Evolutionary conservation across 2,329 filamentous ascomycete genomes (phyloP), one percentile per base, ranked within the genome.

Genomic region (Aspergillus alliaceus): DNA sequence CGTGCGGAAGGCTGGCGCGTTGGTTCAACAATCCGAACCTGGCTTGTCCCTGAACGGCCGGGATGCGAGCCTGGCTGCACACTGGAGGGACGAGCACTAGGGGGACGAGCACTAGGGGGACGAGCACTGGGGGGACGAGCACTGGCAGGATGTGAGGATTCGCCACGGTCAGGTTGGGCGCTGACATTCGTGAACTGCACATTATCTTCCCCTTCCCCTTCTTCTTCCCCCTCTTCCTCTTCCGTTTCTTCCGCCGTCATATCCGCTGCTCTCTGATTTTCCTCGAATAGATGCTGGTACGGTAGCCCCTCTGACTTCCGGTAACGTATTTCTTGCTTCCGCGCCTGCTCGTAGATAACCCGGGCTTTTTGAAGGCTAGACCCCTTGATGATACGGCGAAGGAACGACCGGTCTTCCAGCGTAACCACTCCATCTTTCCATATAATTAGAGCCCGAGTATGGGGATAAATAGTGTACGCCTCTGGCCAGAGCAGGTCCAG

Each of bases 311-410:
- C 34, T 7, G 34, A 12, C 15, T 37, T 37, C 15, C 34, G 34
- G 15, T 37, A 37, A 37, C 34, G 15, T 7, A 37, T 37, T 18
- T 37, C 34, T 18, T 37, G 34, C 7, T 15, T 14, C 34, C 7
- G 15, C 5, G 59, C 63, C 25, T 64, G 62, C 8, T 62, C 35
- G 46, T 64, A 65, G 48, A 65, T 56, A 44, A 62, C 56, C 24
- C 53, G 46, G 40, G 64, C 58, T 1, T 55, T 47, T 34, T 62
- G 56, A 1, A 62, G 48, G 14, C 44, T 44, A 4, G 53, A 59
- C 22, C 63, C 59, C 24, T 37, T 51, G 24, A 25, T 58, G 12
- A 65, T 62, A 20, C 56, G 53, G 15, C 56, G 56, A 51, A 63
- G 51, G n/a, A 63, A 65, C n/a, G 48, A 29, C 22, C 56, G 40